Evolutionary conservation across 2,329 filamentous ascomycete species (phyloP).

Genomic region (Monilinia aucupariae): DNA sequence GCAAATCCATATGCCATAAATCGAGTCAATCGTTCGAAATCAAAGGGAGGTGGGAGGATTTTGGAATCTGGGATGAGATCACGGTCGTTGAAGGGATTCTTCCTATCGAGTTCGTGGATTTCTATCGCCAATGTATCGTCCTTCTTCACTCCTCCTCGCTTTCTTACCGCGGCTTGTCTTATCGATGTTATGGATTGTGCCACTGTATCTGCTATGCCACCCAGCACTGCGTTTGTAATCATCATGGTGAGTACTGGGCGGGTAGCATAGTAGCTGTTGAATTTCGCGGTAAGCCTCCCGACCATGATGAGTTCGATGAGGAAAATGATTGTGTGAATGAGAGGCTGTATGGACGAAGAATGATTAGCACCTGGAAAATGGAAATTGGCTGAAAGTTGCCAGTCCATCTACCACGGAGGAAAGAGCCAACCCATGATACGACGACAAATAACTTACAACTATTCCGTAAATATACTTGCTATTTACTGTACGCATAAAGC

Average conservation of each 20-base stretch:
- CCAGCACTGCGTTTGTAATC: constrained; percentile 95
- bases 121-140: constrained; percentile 77
- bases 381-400: background rate
- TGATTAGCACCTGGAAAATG: constrained; percentile 4
- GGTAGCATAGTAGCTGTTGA: constrained; percentile 90
- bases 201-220: constrained; percentile 92
- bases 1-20: constrained; percentile 98
- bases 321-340: constrained; percentile 79
- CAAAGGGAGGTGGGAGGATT: constrained; percentile 72
- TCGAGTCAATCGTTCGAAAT: constrained; percentile 87
- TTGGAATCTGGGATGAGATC: constrained; percentile 64
- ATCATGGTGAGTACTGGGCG: constrained; percentile 97
- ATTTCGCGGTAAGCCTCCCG: constrained; percentile 75
- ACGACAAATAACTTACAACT: constrained; percentile 56
- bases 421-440: background rate
- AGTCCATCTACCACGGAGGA: background rate
- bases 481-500: constrained; percentile 60
- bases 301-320: constrained; percentile 84
- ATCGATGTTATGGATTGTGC: constrained; percentile 88
- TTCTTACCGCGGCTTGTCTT: constrained; percentile 60
- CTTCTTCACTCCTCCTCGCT: constrained; percentile 50
- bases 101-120: constrained; percentile 79
- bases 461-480: constrained; percentile 68
- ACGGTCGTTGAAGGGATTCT: constrained; percentile 60
- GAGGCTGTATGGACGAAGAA: constrained; percentile 55